A percentile compares a stretch with the other conserved stretches of the same genome.
These are phyloP conservation scores for Phytophthora citricola DNA, from an alignment of 352 stramenopile genomes.

Conservation along the genomic window DNA sequence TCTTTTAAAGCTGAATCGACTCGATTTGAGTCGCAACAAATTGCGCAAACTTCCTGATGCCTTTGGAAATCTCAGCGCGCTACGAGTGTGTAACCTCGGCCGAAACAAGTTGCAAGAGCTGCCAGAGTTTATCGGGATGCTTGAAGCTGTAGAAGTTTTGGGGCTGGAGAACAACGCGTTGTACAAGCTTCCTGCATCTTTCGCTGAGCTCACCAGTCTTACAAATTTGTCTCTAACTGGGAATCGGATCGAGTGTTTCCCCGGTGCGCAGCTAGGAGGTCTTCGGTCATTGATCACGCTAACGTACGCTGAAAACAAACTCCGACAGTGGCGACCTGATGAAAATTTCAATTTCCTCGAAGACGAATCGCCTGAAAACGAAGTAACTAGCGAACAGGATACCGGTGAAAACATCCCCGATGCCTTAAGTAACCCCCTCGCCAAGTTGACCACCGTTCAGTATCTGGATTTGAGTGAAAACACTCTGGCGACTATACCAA, in stretches of 20 bases:
- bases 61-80: conserved; percentile 51
- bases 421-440: conserved; percentile 29
- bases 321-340: conserved; percentile 43
- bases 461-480: conserved; percentile 67
- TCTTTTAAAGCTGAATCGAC: conserved; percentile 32
- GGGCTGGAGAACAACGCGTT: conserved; percentile 48
- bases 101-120: conserved; percentile 50
- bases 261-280: conserved; percentile 21
- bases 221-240: conserved; percentile 48
- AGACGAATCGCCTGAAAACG: conserved; percentile 11
- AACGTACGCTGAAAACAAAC: conserved; percentile 53
- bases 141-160: conserved; percentile 37
- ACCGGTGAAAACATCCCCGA: not conserved
- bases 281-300: conserved; percentile 38
- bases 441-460: conserved; percentile 25
- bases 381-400: not conserved
- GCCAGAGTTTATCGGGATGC: conserved; percentile 46
- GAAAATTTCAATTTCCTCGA: conserved; percentile 10
- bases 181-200: conserved; percentile 49
- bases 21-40: conserved; percentile 57
- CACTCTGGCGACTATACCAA: conserved; percentile 34
- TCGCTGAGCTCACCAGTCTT: conserved; percentile 43
- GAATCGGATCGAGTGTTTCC: conserved; percentile 60
- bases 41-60: conserved; percentile 47
- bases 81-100: conserved; percentile 50